Evolutionary conservation across 805 yeast genomes (phyloP).

Genomic region (Saccharomycopsis sp.): DNA sequence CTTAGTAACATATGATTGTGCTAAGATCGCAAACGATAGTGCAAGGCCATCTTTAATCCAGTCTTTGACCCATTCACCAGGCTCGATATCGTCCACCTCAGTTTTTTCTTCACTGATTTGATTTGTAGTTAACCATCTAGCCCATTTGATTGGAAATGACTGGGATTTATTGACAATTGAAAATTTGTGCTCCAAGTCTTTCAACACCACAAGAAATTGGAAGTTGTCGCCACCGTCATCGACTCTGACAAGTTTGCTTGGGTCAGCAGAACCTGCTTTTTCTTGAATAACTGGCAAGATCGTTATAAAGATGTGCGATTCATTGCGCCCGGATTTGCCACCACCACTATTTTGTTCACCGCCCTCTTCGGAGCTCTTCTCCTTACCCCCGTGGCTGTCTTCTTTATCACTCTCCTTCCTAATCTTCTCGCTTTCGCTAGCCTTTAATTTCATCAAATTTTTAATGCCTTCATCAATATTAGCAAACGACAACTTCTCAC

Average conservation of each 20-base stretch:
- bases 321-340: constrained; percentile 15
- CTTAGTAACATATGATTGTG: constrained; percentile 84
- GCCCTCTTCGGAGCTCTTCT: constrained; percentile 21
- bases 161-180: constrained; percentile 75
- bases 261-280: constrained; percentile 23
- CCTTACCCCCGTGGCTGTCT: constrained; percentile 9
- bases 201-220: constrained; percentile 65
- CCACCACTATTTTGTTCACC: constrained; percentile 22
- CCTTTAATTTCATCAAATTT: constrained; percentile 31
- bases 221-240: constrained; percentile 48
- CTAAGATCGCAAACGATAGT: constrained; percentile 75
- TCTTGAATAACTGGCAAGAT: constrained; percentile 50
- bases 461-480: constrained; percentile 71
- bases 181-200: constrained; percentile 74
- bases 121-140: constrained; percentile 74
- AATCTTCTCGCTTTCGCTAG: constrained; percentile 26
- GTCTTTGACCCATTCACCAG: constrained; percentile 73
- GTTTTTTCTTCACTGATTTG: constrained; percentile 26
- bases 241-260: constrained; percentile 24
- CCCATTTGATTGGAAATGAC: constrained; percentile 87
- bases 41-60: constrained; percentile 78
- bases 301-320: constrained; percentile 62
- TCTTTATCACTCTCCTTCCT: constrained; percentile 23
- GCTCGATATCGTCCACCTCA: constrained; percentile 42
- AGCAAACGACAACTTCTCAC: constrained; percentile 82